Evolutionary conservation across 257 asterid species (phyloP).

Genomic region (Solanum verrucosum): DNA sequence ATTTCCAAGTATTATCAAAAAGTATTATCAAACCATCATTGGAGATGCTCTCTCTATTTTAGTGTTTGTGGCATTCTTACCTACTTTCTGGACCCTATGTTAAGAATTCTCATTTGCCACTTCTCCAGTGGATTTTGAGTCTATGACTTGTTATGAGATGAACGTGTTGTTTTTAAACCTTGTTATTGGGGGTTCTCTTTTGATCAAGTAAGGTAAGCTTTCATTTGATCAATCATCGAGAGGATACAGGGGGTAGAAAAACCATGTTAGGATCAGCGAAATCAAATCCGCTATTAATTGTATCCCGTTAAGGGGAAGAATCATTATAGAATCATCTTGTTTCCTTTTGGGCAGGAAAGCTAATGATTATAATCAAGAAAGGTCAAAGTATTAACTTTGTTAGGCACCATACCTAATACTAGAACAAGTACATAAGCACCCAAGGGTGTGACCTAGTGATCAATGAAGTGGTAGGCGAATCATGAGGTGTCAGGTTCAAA

Average conservation of each 20-base stretch:
- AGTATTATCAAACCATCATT: background rate
- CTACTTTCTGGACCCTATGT: background rate
- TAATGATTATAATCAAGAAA: background rate
- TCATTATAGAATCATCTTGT: background rate
- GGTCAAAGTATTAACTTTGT: background rate
- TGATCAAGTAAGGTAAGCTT: background rate
- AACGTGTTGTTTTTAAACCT: background rate
- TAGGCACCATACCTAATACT: background rate
- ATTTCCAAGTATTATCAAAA: background rate
- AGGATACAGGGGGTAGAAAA: background rate
- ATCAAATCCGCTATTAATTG: background rate
- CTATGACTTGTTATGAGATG: background rate
- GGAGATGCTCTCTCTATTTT: background rate
- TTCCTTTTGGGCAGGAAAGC: background rate
- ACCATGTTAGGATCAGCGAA: background rate
- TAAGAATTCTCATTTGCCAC: background rate
- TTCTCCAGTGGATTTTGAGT: background rate
- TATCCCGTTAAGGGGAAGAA: background rate
- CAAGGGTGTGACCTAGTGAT: background rate
- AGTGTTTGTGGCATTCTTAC: background rate
- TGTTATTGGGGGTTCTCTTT: background rate
- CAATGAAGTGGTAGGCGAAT: background rate
- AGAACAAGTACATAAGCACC: background rate
- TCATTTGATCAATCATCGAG: background rate
- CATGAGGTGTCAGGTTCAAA: background rate